Base-by-base conservation (phyloP, 1,284 basidiomycete species). In the Papiliotrema fonsecae region DNA sequence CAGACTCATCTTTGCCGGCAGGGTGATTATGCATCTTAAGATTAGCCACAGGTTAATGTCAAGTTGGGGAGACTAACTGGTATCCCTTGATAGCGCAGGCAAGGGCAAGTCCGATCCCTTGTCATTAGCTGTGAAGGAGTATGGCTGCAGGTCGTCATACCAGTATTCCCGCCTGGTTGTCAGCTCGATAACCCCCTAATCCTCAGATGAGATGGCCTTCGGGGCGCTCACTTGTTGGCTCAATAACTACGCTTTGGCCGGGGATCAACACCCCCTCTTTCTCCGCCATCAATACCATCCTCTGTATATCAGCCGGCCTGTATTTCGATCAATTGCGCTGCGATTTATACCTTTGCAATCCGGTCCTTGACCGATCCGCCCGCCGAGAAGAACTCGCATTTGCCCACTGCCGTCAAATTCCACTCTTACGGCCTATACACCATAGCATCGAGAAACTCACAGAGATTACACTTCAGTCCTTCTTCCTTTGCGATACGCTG, bases 351-450 rank as follows among this genome's bases (percentile, higher is more conserved):
- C 61, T 92, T 93, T 22, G 90, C 91, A 54, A 97, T 96, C 52
- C 93, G 79, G 69, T 97, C 94, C 77, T 98, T 98, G 56, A 97
- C 86, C 4, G 87, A 91, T 1, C 94, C 94, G 11, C 94, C 94
- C 2, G 84, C 85, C 22, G 90, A 94, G 64, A 88, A 82, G 71
- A 82, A 96, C 65, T 98, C 94, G 40, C 87, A 79, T 74, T 97
- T 97, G 26, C 81, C 93, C 18, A 21, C 36, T 22, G 18, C 13
- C 19, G 5, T 6, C 9, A 5, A 3, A 13, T 16, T 22, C 13
- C 9, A 3, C 28, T 22, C 27, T 5, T 28, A 36, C 21, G 14
- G 6, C 3, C 13, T 22, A 43, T 30, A 28, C 39, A 30, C 19
- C 16, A 7, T 32, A 9, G 18, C 2, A 24, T 40, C 14, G 11